Evolutionary conservation across 179 eudicot species (phyloP).

Genomic region (Carnegiea gigantea): DNA sequence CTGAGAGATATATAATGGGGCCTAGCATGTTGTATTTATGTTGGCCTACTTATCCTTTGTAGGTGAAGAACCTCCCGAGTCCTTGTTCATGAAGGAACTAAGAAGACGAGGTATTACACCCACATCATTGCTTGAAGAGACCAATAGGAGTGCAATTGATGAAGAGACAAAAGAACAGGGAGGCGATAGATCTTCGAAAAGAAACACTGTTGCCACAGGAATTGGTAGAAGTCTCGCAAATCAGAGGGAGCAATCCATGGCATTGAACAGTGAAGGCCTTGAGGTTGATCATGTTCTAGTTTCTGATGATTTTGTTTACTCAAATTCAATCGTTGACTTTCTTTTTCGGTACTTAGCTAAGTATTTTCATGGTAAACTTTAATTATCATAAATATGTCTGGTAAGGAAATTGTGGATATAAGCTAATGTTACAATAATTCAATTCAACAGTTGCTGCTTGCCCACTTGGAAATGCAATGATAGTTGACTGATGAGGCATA

Average conservation of each 20-base stretch:
- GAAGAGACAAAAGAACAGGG: conserved; percentile 59
- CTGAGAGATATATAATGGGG: neutral
- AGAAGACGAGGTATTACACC: conserved; percentile 81
- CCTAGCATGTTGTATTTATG: neutral
- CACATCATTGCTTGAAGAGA: conserved; percentile 83
- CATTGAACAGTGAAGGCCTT: conserved; percentile 95
- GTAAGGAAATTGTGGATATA: neutral
- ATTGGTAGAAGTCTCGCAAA: conserved; percentile 54
- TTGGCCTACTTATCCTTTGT: conserved; percentile 25
- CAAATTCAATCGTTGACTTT: neutral
- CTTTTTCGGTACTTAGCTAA: neutral
- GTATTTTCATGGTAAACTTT: neutral
- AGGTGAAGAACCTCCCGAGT: conserved; percentile 96
- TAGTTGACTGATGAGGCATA: neutral
- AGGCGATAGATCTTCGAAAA: conserved; percentile 52
- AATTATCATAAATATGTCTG: neutral
- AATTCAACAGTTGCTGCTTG: neutral
- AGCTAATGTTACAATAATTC: neutral
- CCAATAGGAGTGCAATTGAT: conserved; percentile 43
- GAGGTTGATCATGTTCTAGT: conserved; percentile 52
- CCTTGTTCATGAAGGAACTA: conserved; percentile 94
- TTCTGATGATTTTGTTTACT: conserved; percentile 18
- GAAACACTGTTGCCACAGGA: conserved; percentile 61
- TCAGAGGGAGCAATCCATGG: conserved; percentile 90
- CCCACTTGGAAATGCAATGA: neutral